Conservation (phyloP, 164 flowering plant genomes). For the Tetrastigma voinierianum region DNA sequence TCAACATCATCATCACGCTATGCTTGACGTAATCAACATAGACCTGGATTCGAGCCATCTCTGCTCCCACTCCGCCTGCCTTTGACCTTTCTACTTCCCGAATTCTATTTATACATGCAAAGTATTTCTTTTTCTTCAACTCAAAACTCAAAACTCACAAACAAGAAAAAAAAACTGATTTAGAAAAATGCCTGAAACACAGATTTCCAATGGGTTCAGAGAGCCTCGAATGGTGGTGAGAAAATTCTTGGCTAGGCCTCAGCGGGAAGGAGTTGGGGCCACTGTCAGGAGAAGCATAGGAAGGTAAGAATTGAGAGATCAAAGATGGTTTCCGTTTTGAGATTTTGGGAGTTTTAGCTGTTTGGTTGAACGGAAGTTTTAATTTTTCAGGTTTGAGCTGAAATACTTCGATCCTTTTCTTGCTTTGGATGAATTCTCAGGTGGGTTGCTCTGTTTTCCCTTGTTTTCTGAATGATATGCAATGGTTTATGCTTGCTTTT, state of each 20-base stretch:
- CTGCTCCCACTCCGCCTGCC: constrained; percentile 1
- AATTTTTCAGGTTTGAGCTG: constrained; percentile 61
- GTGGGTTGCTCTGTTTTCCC: constrained; percentile 35
- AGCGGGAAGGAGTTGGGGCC: too few species aligned
- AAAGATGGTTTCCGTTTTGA: background rate
- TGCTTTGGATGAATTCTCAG: constrained; percentile 78
- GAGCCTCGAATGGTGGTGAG: too few species aligned
- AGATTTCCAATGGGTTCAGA: too few species aligned
- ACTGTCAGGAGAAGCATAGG: too few species aligned
- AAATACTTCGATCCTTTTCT: constrained; percentile 87
- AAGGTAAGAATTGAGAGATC: too few species aligned
- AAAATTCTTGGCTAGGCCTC: too few species aligned
- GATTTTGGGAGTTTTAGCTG: constrained; percentile 3
- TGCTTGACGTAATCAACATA: constrained; percentile 19
- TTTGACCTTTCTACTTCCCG: constrained; percentile 21
- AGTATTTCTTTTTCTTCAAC: constrained; percentile 4
- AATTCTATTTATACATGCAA: constrained; percentile 9
- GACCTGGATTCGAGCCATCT: constrained; percentile 17
- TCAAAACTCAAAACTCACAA: too few species aligned
- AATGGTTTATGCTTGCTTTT: background rate
- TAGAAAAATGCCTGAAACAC: too few species aligned
- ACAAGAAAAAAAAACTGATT: background rate
- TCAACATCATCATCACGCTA: constrained; percentile 21
- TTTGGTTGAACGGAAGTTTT: constrained; percentile 17
- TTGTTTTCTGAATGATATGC: background rate